Conservation (phyloP, 805 yeast species). For the Schwanniomyces pseudopolymorphus region DNA sequence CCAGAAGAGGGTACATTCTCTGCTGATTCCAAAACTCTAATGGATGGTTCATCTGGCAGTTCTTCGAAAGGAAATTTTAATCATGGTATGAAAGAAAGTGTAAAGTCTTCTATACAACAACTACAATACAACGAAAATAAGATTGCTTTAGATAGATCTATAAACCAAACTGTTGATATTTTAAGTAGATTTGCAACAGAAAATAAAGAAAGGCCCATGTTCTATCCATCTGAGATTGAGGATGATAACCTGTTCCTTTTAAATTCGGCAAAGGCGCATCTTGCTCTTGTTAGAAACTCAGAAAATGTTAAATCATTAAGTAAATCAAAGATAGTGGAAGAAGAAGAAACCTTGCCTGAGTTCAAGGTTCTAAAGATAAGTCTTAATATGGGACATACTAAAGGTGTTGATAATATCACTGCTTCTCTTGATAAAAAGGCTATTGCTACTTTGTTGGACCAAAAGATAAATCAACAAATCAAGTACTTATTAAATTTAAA, state of each 20-base stretch:
- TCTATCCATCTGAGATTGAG: conserved; percentile 52
- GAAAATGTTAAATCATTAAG: conserved; percentile 8
- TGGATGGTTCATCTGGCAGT: conserved; percentile 28
- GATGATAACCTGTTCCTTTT: conserved; percentile 32
- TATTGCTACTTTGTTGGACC: conserved; percentile 65
- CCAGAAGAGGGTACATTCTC: conserved; percentile 32
- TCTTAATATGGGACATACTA: conserved; percentile 50
- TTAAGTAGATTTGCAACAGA: conserved; percentile 53
- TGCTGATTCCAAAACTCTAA: conserved; percentile 25
- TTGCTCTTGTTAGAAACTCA: conserved; percentile 52
- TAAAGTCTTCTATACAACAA: conserved; percentile 64
- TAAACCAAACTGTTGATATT: conserved; percentile 51
- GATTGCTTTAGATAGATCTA: conserved; percentile 60
- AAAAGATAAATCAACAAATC: conserved; percentile 61
- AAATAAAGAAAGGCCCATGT: conserved; percentile 60
- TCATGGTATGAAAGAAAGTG: conserved; percentile 29
- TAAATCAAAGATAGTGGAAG: conserved; percentile 10
- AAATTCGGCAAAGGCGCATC: conserved; percentile 50
- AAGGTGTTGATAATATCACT: conserved; percentile 42
- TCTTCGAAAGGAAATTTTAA: conserved; percentile 8
- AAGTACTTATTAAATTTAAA: conserved; percentile 70
- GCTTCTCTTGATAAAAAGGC: conserved; percentile 65
- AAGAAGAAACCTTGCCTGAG: conserved; percentile 26
- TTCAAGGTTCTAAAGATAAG: conserved; percentile 65
- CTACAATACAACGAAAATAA: conserved; percentile 74